Evolutionary conservation across 192 early-diverging fungal species (phyloP).

Genomic region (Backusella mclennaniae): DNA sequence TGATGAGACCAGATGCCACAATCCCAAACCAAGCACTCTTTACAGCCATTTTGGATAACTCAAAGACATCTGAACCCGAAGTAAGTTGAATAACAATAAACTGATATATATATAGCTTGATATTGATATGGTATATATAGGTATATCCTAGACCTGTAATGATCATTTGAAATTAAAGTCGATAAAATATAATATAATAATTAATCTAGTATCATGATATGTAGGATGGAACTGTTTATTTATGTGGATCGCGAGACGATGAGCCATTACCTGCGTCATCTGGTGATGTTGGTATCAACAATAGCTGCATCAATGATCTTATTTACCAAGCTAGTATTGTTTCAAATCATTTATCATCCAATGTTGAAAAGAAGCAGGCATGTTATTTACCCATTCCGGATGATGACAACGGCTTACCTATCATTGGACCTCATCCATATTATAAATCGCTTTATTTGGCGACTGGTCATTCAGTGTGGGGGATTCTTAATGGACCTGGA

Average conservation of each 20-base stretch:
- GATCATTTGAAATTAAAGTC: neutral
- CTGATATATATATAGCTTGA: neutral
- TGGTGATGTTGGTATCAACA: slow-evolving; percentile 23
- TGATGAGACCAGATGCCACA: slow-evolving; percentile 14
- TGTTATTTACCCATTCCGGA: slow-evolving; percentile 44
- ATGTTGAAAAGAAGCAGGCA: slow-evolving; percentile 31
- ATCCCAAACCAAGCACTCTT: slow-evolving; percentile 40
- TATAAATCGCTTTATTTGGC: slow-evolving; percentile 37
- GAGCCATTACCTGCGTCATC: slow-evolving; percentile 32
- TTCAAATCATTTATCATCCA: slow-evolving; percentile 10
- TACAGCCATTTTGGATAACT: slow-evolving; percentile 26
- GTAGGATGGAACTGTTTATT: slow-evolving; percentile 44
- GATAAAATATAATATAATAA: neutral
- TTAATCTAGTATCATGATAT: neutral
- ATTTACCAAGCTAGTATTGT: slow-evolving; percentile 24
- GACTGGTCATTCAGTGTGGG: slow-evolving; percentile 47
- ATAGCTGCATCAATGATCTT: slow-evolving; percentile 21
- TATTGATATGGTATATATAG: neutral
- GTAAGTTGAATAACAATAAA: neutral
- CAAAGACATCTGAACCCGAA: slow-evolving; percentile 40
- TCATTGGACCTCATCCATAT: slow-evolving; percentile 38
- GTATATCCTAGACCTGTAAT: slow-evolving; percentile 4
- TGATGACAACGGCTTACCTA: slow-evolving; percentile 25
- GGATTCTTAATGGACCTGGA: slow-evolving; percentile 42
- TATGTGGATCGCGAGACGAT: slow-evolving; percentile 38